Percentiles rank a stretch among this genome's conserved stretches.
Conservation (phyloP, 1,284 basidiomycete genomes). For the Ustilago shanxiensis region DNA sequence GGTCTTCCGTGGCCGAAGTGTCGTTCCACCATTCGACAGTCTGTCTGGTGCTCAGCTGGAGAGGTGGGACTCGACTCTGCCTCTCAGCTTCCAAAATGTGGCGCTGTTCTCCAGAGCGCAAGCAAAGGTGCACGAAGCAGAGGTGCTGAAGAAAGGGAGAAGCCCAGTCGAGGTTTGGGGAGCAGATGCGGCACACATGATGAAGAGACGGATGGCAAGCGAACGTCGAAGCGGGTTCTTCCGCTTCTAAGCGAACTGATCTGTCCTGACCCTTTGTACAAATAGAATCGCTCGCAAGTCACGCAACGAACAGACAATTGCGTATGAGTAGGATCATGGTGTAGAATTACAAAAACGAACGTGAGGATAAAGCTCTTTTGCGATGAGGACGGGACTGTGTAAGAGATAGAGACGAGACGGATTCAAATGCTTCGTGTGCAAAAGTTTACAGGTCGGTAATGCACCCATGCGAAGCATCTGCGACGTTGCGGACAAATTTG, state of each 20-base stretch:
- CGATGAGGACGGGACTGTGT: not conserved
- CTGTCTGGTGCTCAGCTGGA: slow-evolving; percentile 51
- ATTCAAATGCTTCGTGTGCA: not conserved
- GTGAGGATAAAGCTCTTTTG: not conserved
- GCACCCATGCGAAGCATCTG: slow-evolving; percentile 83
- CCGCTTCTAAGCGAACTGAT: slow-evolving; percentile 22
- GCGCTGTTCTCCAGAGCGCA: slow-evolving; percentile 61
- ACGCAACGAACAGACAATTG: not conserved
- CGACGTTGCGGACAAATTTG: slow-evolving; percentile 68
- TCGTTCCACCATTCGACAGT: slow-evolving; percentile 64
- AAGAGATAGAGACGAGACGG: no score
- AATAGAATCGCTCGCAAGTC: not conserved
- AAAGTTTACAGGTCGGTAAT: slow-evolving; percentile 80
- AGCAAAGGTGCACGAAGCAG: slow-evolving; percentile 59
- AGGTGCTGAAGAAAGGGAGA: slow-evolving; percentile 57
- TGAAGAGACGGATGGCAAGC: slow-evolving; percentile 60
- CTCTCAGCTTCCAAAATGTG: slow-evolving; percentile 65
- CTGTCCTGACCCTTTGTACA: not conserved
- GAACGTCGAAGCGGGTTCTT: slow-evolving; percentile 55
- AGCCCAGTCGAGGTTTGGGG: slow-evolving; percentile 67
- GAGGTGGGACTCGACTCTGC: slow-evolving; percentile 65
- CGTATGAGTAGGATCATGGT: not conserved
- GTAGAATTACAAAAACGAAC: slow-evolving; percentile 15
- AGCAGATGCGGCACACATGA: slow-evolving; percentile 49
- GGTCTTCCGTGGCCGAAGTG: slow-evolving; percentile 60